Evolutionary conservation across 2,329 filamentous ascomycete genomes (phyloP).

Genomic region (Macrophomina pseudophaseolina): DNA sequence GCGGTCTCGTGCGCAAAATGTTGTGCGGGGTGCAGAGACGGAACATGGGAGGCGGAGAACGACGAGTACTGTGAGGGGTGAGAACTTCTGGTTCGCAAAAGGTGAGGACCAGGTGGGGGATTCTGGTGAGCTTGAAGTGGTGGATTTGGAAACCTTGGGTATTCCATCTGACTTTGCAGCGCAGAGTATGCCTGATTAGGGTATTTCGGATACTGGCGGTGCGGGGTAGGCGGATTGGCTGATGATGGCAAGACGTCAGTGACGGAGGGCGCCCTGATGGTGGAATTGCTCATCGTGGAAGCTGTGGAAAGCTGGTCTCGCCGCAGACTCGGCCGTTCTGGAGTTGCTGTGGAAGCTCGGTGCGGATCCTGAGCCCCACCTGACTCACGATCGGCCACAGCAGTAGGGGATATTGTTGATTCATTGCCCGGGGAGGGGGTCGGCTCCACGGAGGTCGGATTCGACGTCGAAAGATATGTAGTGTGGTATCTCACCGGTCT

Average conservation of each 20-base stretch:
- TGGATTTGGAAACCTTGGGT: constrained; percentile 33
- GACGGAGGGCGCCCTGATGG: constrained; percentile 43
- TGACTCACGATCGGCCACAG: constrained; percentile 22
- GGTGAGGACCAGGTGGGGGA: constrained; percentile 42
- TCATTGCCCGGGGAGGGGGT: constrained; percentile 41
- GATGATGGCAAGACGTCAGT: constrained; percentile 29
- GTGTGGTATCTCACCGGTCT: constrained; percentile 43
- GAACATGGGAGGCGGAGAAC: constrained; percentile 39
- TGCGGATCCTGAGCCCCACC: constrained; percentile 25
- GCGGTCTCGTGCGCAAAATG: constrained; percentile 41
- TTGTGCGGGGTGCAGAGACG: constrained; percentile 45
- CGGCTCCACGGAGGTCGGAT: constrained; percentile 37
- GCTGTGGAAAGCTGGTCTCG: constrained; percentile 47
- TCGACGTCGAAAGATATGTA: constrained; percentile 38
- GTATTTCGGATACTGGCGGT: constrained; percentile 43
- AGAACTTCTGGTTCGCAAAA: constrained; percentile 48
- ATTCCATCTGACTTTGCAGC: constrained; percentile 50
- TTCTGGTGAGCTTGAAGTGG: constrained; percentile 24
- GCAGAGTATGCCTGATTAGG: constrained; percentile 58
- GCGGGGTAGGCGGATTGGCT: background rate
- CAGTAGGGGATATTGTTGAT: constrained; percentile 35
- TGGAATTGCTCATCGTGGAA: constrained; percentile 49
- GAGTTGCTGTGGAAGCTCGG: constrained; percentile 21
- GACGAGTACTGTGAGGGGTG: constrained; percentile 48
- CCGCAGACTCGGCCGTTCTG: constrained; percentile 45